Percentiles rank a stretch among this genome's conserved stretches.
These are phyloP conservation scores for Linderniella brevidens DNA, from an alignment of 257 asterid genomes.

Conservation along the genomic window DNA sequence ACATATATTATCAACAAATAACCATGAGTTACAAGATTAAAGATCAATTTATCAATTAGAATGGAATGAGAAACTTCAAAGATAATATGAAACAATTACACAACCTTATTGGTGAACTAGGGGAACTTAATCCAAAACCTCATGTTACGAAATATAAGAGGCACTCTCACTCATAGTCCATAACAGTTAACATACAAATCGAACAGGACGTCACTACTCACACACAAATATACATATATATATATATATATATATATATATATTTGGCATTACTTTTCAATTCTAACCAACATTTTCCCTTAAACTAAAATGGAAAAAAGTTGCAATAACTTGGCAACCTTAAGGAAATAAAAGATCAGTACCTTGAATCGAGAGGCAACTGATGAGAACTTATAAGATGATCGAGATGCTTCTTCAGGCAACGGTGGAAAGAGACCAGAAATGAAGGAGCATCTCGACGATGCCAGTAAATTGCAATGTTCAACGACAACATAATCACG, in stretches of 20 bases:
- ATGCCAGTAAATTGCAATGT: conserved; percentile 79
- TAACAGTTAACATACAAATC: no score
- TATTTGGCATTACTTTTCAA: no score
- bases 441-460: conserved; percentile 67
- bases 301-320: no score
- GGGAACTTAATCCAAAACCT: no score
- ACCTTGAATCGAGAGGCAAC: conserved; percentile 99
- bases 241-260: no score
- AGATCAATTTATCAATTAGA: background rate
- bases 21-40: background rate
- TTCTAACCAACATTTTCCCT: background rate
- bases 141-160: no score
- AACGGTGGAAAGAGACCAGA: conserved; percentile 74
- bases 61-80: background rate
- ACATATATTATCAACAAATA: background rate
- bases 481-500: conserved; percentile 98
- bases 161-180: no score
- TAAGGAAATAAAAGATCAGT: conserved; percentile 3
- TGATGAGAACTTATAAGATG: conserved; percentile 94
- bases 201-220: no score
- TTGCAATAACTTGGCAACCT: background rate
- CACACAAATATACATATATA: no score
- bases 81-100: background rate
- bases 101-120: no score
- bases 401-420: conserved; percentile 83